Evolutionary conservation across 176 grass and related monocot species (phyloP).

Genomic region (Paspalum notatum): DNA sequence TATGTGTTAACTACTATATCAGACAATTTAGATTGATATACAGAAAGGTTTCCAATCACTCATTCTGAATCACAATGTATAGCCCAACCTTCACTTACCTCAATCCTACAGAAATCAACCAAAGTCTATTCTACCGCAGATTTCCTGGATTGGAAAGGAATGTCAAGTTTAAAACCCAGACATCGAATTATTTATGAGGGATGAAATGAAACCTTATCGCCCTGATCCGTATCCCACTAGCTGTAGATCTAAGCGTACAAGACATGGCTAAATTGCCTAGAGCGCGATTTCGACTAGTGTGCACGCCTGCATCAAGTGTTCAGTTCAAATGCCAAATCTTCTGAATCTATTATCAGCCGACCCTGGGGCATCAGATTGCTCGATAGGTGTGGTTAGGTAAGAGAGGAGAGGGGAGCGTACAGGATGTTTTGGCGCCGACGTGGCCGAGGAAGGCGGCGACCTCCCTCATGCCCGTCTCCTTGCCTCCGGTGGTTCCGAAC

Average conservation of each 20-base stretch:
- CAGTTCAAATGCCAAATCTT: neutral
- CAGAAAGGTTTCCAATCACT: constrained; percentile 6
- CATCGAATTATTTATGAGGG: neutral
- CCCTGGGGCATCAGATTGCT: neutral
- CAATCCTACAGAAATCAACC: neutral
- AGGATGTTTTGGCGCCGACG: constrained; percentile 83
- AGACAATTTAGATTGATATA: neutral
- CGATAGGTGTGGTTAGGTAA: neutral
- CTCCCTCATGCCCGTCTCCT: constrained; percentile 66
- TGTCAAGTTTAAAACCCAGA: neutral
- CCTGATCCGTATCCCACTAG: neutral
- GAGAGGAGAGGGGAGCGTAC: constrained; percentile 34
- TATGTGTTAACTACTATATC: neutral
- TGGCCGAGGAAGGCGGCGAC: constrained; percentile 91
- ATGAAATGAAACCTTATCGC: neutral
- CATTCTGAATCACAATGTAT: constrained; percentile 13
- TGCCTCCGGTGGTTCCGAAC: constrained; percentile 84
- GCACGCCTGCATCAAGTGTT: neutral
- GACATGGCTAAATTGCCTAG: too few relatives aligned
- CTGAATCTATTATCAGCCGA: neutral
- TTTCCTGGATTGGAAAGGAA: neutral
- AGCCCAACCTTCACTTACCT: neutral
- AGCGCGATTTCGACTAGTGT: constrained; percentile 14
- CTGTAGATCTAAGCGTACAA: neutral
- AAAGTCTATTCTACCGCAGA: neutral